Percentiles rank a stretch among this genome's conserved stretches.
phyloP scores from a whole-genome alignment of 2,329 filamentous ascomycete species.

The Cladosporium sp. region DNA sequence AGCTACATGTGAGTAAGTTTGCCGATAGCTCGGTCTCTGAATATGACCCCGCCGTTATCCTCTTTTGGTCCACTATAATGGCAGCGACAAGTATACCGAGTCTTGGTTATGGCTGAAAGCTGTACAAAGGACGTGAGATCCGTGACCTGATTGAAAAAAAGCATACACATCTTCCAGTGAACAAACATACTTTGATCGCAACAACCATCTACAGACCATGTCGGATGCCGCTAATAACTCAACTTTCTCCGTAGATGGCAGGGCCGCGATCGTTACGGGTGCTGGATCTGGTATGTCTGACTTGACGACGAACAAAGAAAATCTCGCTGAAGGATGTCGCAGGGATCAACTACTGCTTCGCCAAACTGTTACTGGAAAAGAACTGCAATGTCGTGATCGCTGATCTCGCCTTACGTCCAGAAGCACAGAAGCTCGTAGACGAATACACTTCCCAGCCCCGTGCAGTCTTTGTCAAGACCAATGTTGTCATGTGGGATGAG shows the following conservation, averaged over 20 bases:
- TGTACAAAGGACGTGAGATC: background rate
- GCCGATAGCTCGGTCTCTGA: conserved; percentile 2
- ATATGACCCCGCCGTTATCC: conserved; percentile 1
- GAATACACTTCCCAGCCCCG: conserved; percentile 37
- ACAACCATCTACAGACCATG: background rate
- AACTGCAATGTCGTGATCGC: conserved; percentile 52
- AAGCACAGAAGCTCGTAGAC: conserved; percentile 46
- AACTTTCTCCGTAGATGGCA: conserved; percentile 41
- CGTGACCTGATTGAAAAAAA: background rate
- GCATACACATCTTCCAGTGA: background rate
- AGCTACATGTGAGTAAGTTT: background rate
- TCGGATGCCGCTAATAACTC: background rate
- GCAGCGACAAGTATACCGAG: conserved; percentile 5
- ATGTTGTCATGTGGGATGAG: conserved; percentile 53
- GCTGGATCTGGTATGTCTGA: conserved; percentile 42
- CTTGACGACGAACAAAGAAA: background rate
- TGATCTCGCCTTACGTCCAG: conserved; percentile 49
- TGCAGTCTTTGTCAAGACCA: conserved; percentile 47
- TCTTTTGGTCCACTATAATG: background rate
- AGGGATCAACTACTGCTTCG: conserved; percentile 52
- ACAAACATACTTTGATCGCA: background rate
- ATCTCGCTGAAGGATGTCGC: background rate
- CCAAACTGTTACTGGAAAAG: conserved; percentile 44
- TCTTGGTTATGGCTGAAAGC: background rate
- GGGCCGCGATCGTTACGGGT: conserved; percentile 47